Conservation (phyloP, 2,329 filamentous ascomycete species). For the Canariomyces notabilis region DNA sequence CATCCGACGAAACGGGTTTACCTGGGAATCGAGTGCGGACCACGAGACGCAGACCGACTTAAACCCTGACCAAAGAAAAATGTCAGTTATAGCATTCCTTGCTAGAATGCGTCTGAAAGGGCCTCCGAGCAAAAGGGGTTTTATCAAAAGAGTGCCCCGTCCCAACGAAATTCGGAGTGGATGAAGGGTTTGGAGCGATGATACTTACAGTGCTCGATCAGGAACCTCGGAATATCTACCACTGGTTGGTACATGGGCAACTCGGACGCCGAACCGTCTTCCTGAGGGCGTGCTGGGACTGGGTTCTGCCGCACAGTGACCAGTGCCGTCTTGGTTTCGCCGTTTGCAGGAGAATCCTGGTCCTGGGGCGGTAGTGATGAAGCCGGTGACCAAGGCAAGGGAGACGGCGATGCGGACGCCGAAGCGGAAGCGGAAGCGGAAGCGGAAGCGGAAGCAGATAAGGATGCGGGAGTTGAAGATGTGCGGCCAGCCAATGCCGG, state of each 20-base stretch:
- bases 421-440: conserved; percentile 10
- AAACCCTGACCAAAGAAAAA: no score
- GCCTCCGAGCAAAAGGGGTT: no score
- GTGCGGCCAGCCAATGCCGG: neutral
- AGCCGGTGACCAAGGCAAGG: conserved; percentile 4
- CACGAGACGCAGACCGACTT: conserved; percentile 28
- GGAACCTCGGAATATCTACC: conserved; percentile 25
- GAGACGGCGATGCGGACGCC: conserved; percentile 5
- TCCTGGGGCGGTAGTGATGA: conserved; percentile 10
- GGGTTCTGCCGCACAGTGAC: conserved; percentile 3
- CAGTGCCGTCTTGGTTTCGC: neutral
- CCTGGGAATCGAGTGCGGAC: conserved; percentile 27
- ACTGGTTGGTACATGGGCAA: conserved; percentile 20
- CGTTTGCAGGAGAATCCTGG: conserved; percentile 1
- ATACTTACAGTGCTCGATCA: conserved; percentile 30
- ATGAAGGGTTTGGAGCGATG: no score
- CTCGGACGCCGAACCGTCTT: neutral
- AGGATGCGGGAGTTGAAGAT: no score
- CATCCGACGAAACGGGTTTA: conserved; percentile 26
- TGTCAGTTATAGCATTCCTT: no score
- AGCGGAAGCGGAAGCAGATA: conserved; percentile 5
- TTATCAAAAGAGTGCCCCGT: no score
- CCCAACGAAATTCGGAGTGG: no score
- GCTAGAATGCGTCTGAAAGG: no score
- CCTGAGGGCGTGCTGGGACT: neutral